phyloP scores from a whole-genome alignment of 2,329 filamentous ascomycete species.

The Mycosphaerella sp. region DNA sequence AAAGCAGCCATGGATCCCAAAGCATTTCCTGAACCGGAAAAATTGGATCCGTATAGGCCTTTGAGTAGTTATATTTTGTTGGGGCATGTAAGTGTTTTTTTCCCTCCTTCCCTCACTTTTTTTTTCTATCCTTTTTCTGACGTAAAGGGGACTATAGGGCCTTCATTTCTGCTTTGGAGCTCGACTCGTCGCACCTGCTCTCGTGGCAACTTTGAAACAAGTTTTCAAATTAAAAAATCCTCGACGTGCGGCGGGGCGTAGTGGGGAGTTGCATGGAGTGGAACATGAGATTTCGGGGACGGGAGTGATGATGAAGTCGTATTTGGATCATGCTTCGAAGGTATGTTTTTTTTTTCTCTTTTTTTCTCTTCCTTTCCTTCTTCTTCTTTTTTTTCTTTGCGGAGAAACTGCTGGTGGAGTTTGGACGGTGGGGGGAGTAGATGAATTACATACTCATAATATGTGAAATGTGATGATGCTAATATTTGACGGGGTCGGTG shows the following conservation, averaged over 20 bases:
- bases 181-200: slow-evolving; percentile 35
- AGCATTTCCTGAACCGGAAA: slow-evolving; percentile 39
- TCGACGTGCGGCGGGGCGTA: slow-evolving; percentile 34
- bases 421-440: no score
- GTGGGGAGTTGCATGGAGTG: slow-evolving; percentile 39
- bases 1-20: slow-evolving; percentile 39
- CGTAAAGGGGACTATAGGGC: no score
- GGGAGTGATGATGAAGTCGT: slow-evolving; percentile 44
- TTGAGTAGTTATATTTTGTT: slow-evolving; percentile 36
- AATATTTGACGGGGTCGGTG: no score
- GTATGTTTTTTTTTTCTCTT: background rate
- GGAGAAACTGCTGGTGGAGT: background rate
- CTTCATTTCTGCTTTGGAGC: slow-evolving; percentile 40
- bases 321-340: slow-evolving; percentile 44
- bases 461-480: background rate
- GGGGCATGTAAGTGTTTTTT: slow-evolving; percentile 29
- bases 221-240: slow-evolving; percentile 43
- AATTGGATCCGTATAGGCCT: slow-evolving; percentile 40
- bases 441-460: background rate
- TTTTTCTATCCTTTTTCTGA: no score
- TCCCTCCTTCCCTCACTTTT: background rate
- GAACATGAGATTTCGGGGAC: slow-evolving; percentile 39
- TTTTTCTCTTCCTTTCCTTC: background rate
- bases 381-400: no score
- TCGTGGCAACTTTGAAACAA: slow-evolving; percentile 41